These are phyloP conservation scores for Sambucus nigra DNA, from an alignment of 129 eudicot species.

Conservation along the genomic window DNA sequence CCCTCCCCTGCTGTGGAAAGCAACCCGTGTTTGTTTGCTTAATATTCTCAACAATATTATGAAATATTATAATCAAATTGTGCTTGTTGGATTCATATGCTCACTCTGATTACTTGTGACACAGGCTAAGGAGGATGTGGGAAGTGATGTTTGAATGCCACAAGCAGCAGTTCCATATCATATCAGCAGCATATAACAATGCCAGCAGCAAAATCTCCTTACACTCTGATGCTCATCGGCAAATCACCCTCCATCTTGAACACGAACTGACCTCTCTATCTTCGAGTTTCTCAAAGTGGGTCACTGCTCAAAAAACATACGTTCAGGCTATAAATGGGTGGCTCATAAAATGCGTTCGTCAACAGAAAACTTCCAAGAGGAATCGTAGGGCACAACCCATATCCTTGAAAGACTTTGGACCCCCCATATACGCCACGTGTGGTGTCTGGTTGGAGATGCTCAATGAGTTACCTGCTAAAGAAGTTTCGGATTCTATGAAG, in stretches of 20 bases:
- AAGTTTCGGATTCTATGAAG: conserved; percentile 56
- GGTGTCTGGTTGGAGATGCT: conserved; percentile 77
- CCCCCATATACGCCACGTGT: conserved; percentile 67
- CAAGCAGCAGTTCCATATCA: conserved; percentile 54
- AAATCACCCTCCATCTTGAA: conserved; percentile 41
- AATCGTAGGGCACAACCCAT: conserved; percentile 44
- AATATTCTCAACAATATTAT: no score
- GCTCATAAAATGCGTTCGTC: conserved; percentile 73
- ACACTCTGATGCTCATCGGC: conserved; percentile 63
- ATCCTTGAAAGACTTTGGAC: conserved; percentile 51
- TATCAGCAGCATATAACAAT: conserved; percentile 39
- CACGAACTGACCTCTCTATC: conserved; percentile 42
- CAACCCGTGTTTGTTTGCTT: no score
- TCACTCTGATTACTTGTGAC: no score
- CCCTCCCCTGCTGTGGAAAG: no score
- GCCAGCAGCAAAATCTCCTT: conserved; percentile 33
- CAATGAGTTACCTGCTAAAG: conserved; percentile 44
- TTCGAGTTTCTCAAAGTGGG: conserved; percentile 74
- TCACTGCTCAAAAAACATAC: conserved; percentile 59
- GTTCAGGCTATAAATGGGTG: conserved; percentile 61
- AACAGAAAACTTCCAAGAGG: conserved; percentile 42
- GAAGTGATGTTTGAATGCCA: conserved; percentile 82
- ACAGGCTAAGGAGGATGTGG: conserved; percentile 93
- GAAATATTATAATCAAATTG: no score
- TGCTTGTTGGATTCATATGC: no score